phyloP scores from a whole-genome alignment of 148 eudicot species.

The Persicaria tinctoria region DNA sequence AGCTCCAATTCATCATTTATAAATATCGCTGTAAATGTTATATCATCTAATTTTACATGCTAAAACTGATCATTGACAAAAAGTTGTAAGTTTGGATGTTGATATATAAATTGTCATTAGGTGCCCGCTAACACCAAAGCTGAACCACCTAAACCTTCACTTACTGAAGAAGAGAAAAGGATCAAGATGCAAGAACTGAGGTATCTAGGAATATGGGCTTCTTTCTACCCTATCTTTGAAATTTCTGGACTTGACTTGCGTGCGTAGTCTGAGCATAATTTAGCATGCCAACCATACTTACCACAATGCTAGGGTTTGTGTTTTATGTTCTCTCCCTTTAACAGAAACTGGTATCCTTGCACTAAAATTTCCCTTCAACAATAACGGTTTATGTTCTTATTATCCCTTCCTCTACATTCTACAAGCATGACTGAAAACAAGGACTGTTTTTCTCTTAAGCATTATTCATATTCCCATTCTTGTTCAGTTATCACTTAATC shows the following conservation, averaged over 20 bases:
- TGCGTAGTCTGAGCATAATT: background rate
- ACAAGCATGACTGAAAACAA: background rate
- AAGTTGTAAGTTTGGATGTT: background rate
- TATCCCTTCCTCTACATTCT: background rate
- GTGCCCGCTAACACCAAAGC: slow-evolving; percentile 49
- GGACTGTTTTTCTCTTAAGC: background rate
- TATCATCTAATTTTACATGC: slow-evolving; percentile 3
- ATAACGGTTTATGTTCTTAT: background rate
- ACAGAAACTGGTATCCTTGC: background rate
- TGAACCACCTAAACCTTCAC: slow-evolving; percentile 65
- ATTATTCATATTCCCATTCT: background rate
- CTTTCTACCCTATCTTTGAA: background rate
- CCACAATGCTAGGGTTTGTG: background rate
- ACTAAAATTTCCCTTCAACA: background rate
- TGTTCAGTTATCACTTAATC: background rate
- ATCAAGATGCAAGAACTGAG: slow-evolving; percentile 74
- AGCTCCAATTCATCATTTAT: background rate
- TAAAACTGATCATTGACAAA: background rate
- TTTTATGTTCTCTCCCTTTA: background rate
- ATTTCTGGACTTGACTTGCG: background rate
- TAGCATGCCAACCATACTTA: background rate
- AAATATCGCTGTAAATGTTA: too few relatives aligned
- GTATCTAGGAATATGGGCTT: slow-evolving; percentile 23
- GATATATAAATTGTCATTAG: slow-evolving; percentile 21
- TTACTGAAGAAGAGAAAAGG: slow-evolving; percentile 86